Percentiles rank a stretch among this genome's conserved stretches.
phyloP scores from a whole-genome alignment of 768 basidiomycete genomes.

The Dacryopinax spathularia region DNA sequence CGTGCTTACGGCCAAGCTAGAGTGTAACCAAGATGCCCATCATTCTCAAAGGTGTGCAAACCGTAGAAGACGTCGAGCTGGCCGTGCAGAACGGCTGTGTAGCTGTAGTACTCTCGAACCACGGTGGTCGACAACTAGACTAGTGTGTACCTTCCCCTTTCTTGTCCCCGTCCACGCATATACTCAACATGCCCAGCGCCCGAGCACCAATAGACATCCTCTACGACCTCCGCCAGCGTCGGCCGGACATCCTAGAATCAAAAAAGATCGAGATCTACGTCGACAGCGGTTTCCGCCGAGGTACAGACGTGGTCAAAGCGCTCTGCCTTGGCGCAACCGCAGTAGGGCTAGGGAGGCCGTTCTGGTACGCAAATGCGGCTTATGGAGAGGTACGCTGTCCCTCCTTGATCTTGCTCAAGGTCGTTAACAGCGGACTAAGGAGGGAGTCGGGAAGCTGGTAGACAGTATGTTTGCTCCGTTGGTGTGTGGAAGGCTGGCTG shows the following conservation, averaged over 20 bases:
- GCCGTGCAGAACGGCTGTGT: conserved; percentile 19
- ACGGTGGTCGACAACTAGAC: conserved; percentile 22
- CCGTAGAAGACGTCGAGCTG: conserved; percentile 20
- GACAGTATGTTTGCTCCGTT: background rate
- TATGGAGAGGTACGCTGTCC: conserved; percentile 19
- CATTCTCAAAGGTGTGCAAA: conserved; percentile 26
- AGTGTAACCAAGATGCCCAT: conserved; percentile 20
- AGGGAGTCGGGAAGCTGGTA: background rate
- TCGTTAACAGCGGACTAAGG: background rate
- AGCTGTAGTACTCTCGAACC: conserved; percentile 23
- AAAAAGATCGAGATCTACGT: conserved; percentile 19
- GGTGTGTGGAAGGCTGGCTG: background rate
- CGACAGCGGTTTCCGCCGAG: conserved; percentile 25
- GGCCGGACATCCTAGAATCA: conserved; percentile 18
- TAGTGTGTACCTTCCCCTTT: conserved; percentile 15
- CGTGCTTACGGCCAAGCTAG: conserved; percentile 21
- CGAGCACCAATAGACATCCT: conserved; percentile 21
- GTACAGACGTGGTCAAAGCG: conserved; percentile 28
- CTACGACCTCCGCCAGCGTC: conserved; percentile 21
- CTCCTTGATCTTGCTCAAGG: background rate
- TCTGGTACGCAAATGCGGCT: conserved; percentile 49
- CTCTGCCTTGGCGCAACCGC: conserved; percentile 53
- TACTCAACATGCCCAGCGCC: conserved; percentile 14
- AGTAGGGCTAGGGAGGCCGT: conserved; percentile 72
- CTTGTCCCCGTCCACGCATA: conserved; percentile 1